A percentile compares a stretch with the other conserved stretches of the same genome.
Conservation (phyloP, 2,329 filamentous ascomycete genomes). For the Ampelomyces quisqualis region DNA sequence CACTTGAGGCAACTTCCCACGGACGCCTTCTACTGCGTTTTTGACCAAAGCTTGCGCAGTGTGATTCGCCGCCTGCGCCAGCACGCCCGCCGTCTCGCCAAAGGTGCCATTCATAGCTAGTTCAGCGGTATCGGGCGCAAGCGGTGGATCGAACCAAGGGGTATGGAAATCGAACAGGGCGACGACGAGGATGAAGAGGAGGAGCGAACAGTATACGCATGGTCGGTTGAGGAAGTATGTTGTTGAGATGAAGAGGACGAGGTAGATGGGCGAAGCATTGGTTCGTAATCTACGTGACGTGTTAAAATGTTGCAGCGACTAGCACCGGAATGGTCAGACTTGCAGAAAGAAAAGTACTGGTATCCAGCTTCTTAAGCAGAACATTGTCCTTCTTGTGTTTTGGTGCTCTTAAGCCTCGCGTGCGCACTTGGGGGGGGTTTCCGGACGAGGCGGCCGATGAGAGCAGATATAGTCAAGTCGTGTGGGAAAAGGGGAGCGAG, state of each 20-base stretch:
- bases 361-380: conserved; percentile 64
- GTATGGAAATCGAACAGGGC: conserved; percentile 91
- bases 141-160: conserved; percentile 89
- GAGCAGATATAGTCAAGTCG: background rate
- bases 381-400: conserved; percentile 51
- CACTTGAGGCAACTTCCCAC: conserved; percentile 51
- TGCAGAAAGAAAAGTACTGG: conserved; percentile 56
- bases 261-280: conserved; percentile 52
- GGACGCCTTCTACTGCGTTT: conserved; percentile 31
- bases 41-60: conserved; percentile 36
- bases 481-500: conserved; percentile 11
- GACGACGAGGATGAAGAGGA: conserved; percentile 91
- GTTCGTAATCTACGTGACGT: conserved; percentile 39
- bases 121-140: conserved; percentile 34
- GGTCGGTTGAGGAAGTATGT: conserved; percentile 96
- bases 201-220: conserved; percentile 95
- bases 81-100: conserved; percentile 60
- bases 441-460: background rate
- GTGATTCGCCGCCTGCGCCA: conserved; percentile 67
- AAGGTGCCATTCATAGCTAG: conserved; percentile 44
- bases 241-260: conserved; percentile 66
- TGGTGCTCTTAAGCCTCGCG: conserved; percentile 9
- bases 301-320: conserved; percentile 9
- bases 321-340: background rate
- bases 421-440: conserved; percentile 5